Evolutionary conservation across 192 early-diverging fungal genomes (phyloP), one percentile per base, ranked within the genome.

Genomic region (Umbelopsis sp.): DNA sequence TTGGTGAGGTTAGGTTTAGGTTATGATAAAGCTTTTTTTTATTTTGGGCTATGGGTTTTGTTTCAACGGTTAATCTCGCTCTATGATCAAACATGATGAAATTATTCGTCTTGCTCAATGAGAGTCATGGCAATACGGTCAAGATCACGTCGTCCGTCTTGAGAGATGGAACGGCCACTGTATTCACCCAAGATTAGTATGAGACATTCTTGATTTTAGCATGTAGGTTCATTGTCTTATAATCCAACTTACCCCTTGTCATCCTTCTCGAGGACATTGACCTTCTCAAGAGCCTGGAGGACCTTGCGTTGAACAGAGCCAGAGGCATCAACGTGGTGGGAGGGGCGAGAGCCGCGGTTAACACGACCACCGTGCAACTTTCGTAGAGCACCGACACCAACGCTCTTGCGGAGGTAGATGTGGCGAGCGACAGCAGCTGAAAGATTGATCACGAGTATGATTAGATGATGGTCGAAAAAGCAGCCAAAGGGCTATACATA

Each of bases 241-340:
- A 65, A 66, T 22, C 1, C 20, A 36, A 36, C 82, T 50, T 87
- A 89, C 89, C 91, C 91, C 83, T 91, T 87, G 77, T 88, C 80
- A 82, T 95, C 94, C 89, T 94, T 87, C 86, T 98, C 94, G 65
- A 98, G 83, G 54, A 99, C 92, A 84, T 93, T 94, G 82, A 99
- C 93, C 93, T 98, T 97, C 92, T 98, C 98, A 71, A 99, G 88
- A 69, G 93, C 91, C 88, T 99, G 98, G 79, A 99, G 85, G 67
- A 94, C 91, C 91, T 98, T 98, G 82, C 98, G 92, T 77, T 90
- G 88, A 65, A 97, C 86, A 80, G 95, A 95, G 73, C 97, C 97
- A 56, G 96, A 96, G 68, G 91, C 88, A 53, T 88, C 82, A 56
- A 84, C 83, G 88, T 91, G 90, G 89, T 97, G 93, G 86, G 94